These are phyloP conservation scores for Gonium pectorale DNA, from an alignment of 139 green algal genomes.

Conservation along the genomic window DNA sequence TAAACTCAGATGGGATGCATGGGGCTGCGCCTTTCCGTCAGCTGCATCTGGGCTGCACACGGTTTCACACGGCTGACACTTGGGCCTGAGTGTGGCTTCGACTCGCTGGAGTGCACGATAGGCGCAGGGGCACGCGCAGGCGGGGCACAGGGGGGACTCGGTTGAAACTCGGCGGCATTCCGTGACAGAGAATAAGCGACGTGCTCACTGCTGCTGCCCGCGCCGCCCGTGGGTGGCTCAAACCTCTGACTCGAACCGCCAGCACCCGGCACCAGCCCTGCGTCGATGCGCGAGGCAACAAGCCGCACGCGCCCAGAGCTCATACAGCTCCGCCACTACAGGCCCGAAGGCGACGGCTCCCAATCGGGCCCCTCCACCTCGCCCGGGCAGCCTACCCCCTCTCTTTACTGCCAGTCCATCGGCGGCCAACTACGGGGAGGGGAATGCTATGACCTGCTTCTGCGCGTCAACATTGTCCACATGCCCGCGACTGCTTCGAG, in stretches of 20 bases:
- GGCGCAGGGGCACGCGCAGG: constrained; percentile 12
- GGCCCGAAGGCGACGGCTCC: constrained; percentile 31
- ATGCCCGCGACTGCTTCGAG: too few relatives aligned
- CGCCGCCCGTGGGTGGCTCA: constrained; percentile 3
- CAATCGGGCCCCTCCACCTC: too few relatives aligned
- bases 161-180: too few relatives aligned
- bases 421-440: too few relatives aligned
- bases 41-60: constrained; percentile 11
- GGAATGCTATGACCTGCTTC: too few relatives aligned
- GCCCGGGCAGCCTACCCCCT: too few relatives aligned
- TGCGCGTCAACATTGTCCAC: too few relatives aligned
- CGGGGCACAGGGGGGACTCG: constrained; percentile 13
- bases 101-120: constrained; percentile 24
- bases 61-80: constrained; percentile 8
- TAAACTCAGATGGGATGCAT: too few relatives aligned
- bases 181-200: constrained; percentile 21
- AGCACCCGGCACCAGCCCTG: constrained; percentile 27
- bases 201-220: not conserved
- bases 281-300: constrained; percentile 14
- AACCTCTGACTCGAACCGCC: too few relatives aligned
- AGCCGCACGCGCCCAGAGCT: constrained; percentile 28
- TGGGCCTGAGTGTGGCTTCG: not conserved
- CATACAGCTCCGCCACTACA: constrained; percentile 20
- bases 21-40: not conserved
- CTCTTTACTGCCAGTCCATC: too few relatives aligned